Percentiles rank a stretch among this genome's conserved stretches.
phyloP scores from a whole-genome alignment of 163 green algal genomes.

The Smithsoniella earleae region DNA sequence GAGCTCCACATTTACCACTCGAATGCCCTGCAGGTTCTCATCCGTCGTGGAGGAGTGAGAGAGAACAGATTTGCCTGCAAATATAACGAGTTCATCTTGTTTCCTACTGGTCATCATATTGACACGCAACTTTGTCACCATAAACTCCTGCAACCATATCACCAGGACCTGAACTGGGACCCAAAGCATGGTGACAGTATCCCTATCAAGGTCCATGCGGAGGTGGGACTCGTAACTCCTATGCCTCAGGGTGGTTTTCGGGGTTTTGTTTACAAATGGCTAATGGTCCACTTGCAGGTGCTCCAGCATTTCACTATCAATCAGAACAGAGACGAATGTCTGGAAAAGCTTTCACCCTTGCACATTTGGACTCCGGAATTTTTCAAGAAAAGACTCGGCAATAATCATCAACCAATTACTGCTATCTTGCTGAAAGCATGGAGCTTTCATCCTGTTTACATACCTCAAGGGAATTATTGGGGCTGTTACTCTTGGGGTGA shows the following conservation, averaged over 20 bases:
- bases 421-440: not conserved
- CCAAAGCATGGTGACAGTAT: constrained; percentile 4
- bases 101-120: constrained; percentile 16
- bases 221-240: not conserved
- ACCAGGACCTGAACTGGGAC: constrained; percentile 8
- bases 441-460: constrained; percentile 5
- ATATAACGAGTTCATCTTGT: not conserved
- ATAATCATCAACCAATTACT: not conserved
- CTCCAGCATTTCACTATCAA: not conserved
- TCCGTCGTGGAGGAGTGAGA: not conserved
- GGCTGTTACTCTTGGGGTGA: constrained; percentile 22
- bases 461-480: constrained; percentile 1
- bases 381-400: not conserved
- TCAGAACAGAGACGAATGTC: not conserved
- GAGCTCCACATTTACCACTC: too few relatives aligned
- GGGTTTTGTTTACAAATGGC: not conserved
- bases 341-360: not conserved
- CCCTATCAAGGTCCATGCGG: not conserved
- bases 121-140: not conserved
- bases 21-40: not conserved
- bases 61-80: not conserved
- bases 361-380: constrained; percentile 24
- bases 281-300: not conserved
- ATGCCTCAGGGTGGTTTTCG: not conserved
- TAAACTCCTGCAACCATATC: not conserved